These are phyloP conservation scores for Hypoxylon sp. DNA, from an alignment of 2,329 filamentous ascomycete species.

Conservation along the genomic window DNA sequence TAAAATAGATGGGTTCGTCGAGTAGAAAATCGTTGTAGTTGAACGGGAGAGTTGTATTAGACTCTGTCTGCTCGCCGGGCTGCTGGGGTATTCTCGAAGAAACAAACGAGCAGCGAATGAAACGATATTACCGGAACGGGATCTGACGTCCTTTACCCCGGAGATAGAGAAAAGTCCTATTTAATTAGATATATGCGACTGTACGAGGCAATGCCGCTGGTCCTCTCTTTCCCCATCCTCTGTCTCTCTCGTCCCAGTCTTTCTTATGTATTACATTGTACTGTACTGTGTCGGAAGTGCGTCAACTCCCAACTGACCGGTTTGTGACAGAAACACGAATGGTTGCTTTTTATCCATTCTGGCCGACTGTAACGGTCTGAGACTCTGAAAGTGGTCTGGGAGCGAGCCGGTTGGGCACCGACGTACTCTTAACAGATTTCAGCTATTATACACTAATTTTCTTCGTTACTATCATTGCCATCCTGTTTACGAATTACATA, in stretches of 20 bases:
- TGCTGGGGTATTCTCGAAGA: constrained; percentile 29
- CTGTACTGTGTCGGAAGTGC: constrained; percentile 16
- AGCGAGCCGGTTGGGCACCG: constrained; percentile 35
- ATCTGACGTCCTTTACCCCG: constrained; percentile 22
- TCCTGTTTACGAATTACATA: constrained; percentile 22
- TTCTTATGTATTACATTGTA: constrained; percentile 22
- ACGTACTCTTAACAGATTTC: constrained; percentile 9
- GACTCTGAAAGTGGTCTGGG: constrained; percentile 25
- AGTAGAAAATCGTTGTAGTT: neutral
- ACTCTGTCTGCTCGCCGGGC: constrained; percentile 4
- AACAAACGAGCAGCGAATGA: constrained; percentile 22
- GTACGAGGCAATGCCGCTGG: constrained; percentile 4
- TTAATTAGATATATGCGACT: constrained; percentile 34
- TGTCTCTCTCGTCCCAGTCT: constrained; percentile 12
- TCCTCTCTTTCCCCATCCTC: constrained; percentile 16
- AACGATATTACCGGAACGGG: constrained; percentile 35
- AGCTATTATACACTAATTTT: constrained; percentile 15
- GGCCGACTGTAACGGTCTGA: constrained; percentile 26
- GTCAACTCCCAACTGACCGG: constrained; percentile 15
- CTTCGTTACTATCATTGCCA: constrained; percentile 19
- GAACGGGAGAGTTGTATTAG: constrained; percentile 2
- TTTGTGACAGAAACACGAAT: constrained; percentile 29
- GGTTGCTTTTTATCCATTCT: constrained; percentile 38
- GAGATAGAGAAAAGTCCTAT: constrained; percentile 22
- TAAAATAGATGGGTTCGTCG: neutral